Evolutionary conservation across 2,329 filamentous ascomycete genomes (phyloP), one percentile per base, ranked within the genome.

Genomic region (Sclerotinia spermophila): DNA sequence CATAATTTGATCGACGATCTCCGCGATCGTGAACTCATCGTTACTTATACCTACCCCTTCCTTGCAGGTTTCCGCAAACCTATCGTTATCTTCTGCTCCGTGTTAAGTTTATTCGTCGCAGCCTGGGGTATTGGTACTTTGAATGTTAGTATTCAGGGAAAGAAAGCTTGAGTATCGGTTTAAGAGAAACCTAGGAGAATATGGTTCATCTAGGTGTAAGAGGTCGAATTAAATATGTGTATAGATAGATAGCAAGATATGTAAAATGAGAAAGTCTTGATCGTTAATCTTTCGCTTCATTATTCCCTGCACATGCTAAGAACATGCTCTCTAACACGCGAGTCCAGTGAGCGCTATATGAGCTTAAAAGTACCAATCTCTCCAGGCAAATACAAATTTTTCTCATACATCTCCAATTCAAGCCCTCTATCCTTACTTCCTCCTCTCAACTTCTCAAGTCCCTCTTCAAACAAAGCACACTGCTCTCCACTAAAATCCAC

Each of bases 1-100:
- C 86, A 89, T 76, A 98, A 97, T 80, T 84, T 98, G 67, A 92
- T 96, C 1, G 96, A 99, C 76, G 96, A 98, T 75, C 88, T 94
- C 78, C 87, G 94, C 68, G 93, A 94, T 78, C 89, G 92, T 44
- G 90, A 96, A 74, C 81, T 98, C 33, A 84, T 97, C 76, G 91
- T 98, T 68, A 91, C 92, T 2, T 99, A 99, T 81, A 92, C 97
- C 74, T 93, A 96, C 79, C 88, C 94, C 2, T 85, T 91, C 75
- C 79, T 86, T 3, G 91, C 92, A 40, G 88, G 87, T 53, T 87
- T 97, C 77, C 89, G 94, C 78, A 99, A 99, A 84, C 96, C 96
- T 0, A 75, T 97, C 30, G 88, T 95, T 35, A 87, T 98, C 72
- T 93, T 96, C 74, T 83, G 84, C 44, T 93, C 91, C 76, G 82